Conservation (phyloP, 2,329 filamentous ascomycete species). For the Colletotrichum sublineola region DNA sequence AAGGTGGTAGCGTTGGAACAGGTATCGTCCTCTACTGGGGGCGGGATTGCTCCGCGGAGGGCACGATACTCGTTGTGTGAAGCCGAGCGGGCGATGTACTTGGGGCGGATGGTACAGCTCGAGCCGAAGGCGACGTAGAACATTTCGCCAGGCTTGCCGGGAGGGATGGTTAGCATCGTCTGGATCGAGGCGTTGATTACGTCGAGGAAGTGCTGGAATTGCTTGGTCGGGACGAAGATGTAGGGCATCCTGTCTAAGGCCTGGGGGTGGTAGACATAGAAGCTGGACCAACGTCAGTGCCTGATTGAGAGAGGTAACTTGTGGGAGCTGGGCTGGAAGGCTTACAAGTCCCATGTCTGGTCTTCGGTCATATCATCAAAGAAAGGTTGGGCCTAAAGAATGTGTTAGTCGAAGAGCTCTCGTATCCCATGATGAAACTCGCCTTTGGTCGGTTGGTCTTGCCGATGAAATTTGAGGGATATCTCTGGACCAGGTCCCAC, state of each 20-base stretch:
- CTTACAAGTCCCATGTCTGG: constrained; percentile 83
- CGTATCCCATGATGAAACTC: constrained; percentile 43
- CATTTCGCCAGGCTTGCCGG: constrained; percentile 61
- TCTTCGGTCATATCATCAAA: constrained; percentile 72
- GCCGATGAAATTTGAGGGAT: constrained; percentile 71
- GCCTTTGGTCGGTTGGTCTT: constrained; percentile 64
- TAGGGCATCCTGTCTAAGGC: constrained; percentile 64
- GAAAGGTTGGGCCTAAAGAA: constrained; percentile 57
- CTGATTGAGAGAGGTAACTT: neutral
- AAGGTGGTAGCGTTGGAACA: constrained; percentile 11
- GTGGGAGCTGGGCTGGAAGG: constrained; percentile 39
- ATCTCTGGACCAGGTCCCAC: constrained; percentile 68
- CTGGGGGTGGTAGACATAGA: constrained; percentile 72
- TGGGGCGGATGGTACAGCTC: constrained; percentile 72
- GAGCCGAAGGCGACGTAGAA: constrained; percentile 74
- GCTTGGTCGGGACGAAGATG: constrained; percentile 75
- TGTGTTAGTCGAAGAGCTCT: constrained; percentile 30
- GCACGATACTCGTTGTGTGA: constrained; percentile 34
- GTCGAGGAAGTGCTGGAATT: constrained; percentile 74
- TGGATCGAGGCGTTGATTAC: constrained; percentile 73
- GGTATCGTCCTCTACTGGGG: constrained; percentile 23
- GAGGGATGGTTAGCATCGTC: constrained; percentile 70
- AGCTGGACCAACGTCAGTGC: constrained; percentile 59
- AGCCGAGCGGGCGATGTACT: constrained; percentile 72
- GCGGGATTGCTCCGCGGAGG: constrained; percentile 19